phyloP scores from a whole-genome alignment of 2,329 filamentous ascomycete species.

The Aspergillus nomiae region DNA sequence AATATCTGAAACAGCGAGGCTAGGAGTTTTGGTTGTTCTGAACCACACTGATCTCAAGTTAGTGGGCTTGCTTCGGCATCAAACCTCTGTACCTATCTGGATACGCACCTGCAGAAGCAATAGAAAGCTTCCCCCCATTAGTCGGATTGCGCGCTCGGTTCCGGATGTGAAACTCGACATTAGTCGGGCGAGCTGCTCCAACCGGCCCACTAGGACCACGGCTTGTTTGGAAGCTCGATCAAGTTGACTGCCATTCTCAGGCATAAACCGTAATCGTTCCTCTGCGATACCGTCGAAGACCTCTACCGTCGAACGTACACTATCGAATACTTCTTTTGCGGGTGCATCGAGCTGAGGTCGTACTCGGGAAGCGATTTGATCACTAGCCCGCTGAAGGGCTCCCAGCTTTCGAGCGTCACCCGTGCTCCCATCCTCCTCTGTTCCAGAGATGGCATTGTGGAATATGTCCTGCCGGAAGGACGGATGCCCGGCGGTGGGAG shows the following conservation, averaged over 20 bases:
- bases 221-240: slow-evolving; percentile 4
- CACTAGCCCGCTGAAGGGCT: slow-evolving; percentile 33
- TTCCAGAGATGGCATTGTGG: neutral
- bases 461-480: slow-evolving; percentile 1
- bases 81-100: neutral
- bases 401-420: neutral
- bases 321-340: slow-evolving; percentile 34
- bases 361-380: neutral
- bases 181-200: neutral
- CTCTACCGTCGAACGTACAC: neutral
- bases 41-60: neutral
- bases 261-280: slow-evolving; percentile 4
- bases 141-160: neutral
- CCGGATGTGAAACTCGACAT: neutral
- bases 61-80: neutral
- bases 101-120: slow-evolving; percentile 3
- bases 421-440: neutral
- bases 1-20: neutral
- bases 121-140: neutral
- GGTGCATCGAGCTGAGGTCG: neutral
- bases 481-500: neutral
- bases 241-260: slow-evolving; percentile 4
- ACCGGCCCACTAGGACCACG: neutral
- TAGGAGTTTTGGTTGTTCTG: neutral
- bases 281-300: slow-evolving; percentile 1